Evolutionary conservation across 2,329 filamentous ascomycete species (phyloP), one percentile per base, ranked within the genome.

Genomic region (Pseudogymnoascus sp.): DNA sequence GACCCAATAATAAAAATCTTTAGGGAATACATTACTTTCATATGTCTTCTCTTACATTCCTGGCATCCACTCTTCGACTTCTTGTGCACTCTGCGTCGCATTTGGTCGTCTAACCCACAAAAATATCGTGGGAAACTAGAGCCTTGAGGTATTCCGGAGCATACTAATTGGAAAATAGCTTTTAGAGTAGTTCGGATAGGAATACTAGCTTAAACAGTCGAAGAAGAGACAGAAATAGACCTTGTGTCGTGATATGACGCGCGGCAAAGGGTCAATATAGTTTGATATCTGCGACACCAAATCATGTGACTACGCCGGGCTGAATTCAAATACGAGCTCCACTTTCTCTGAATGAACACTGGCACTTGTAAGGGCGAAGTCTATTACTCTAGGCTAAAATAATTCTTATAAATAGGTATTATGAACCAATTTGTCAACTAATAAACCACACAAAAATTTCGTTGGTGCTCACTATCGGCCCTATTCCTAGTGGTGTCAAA

Each of bases 21-120:
- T 8, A 26, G 16, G 57, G 62, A n/a, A 57, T 57, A 14, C 3
- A 57, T 63, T 66, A 76, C 75, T 67, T 76, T 76, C 51, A 76
- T 69, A 64, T 76, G 75, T 7, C 75, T 71, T 23, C 70, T 70
- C 65, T 77, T 77, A 63, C 75, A 77, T 66, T 75, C 70, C 6
- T 68, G 34, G 59, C 75, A 77, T 23, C 75, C 75, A 64, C 72
- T 73, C 45, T 73, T 70, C n/a, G 75, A 77, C 66, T 76, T 77
- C 42, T 68, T 71, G 64, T 77, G 75, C 3, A 73, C 66, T 63
- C 73, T 71, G 40, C 70, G 67, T 62, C 66, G 65, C 64, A 68
- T 68, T 57, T 57, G 5, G 26, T 10, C 51, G n/a, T 18, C 3
- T 57, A 57, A 5, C 10, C 29, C 51, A 18, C 26, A 57, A 57